Percentiles rank a stretch among this genome's conserved stretches.
These are phyloP conservation scores for Pyrenophora tritici-repentis DNA, from an alignment of 2,329 filamentous ascomycete genomes.

Conservation along the genomic window DNA sequence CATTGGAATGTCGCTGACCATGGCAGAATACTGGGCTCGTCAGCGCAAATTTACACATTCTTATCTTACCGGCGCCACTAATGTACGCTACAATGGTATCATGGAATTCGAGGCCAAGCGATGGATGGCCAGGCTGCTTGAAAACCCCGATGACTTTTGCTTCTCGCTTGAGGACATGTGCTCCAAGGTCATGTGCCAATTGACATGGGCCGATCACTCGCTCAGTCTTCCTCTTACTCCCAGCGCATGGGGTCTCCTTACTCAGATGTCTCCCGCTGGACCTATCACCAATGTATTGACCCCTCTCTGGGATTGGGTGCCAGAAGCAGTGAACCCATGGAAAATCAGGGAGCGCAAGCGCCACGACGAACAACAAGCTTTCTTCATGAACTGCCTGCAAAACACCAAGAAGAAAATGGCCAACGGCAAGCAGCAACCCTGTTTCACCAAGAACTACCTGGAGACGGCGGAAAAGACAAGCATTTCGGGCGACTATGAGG, in stretches of 20 bases:
- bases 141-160: constrained; percentile 57
- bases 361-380: constrained; percentile 59
- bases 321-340: constrained; percentile 58
- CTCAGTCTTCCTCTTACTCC: constrained; percentile 56
- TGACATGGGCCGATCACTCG: constrained; percentile 60
- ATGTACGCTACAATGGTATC: constrained; percentile 52
- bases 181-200: constrained; percentile 61
- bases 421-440: constrained; percentile 39
- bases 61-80: constrained; percentile 55
- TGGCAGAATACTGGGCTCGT: constrained; percentile 58
- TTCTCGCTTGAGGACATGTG: constrained; percentile 61
- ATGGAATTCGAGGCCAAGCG: constrained; percentile 62
- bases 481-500: constrained; percentile 46
- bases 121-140: constrained; percentile 56
- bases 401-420: constrained; percentile 43
- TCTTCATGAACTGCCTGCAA: constrained; percentile 57
- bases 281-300: constrained; percentile 63
- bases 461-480: constrained; percentile 49
- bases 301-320: constrained; percentile 58
- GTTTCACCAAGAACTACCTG: constrained; percentile 42
- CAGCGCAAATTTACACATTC: constrained; percentile 60
- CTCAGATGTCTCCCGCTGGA: constrained; percentile 63
- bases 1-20: constrained; percentile 13
- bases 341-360: constrained; percentile 58
- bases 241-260: constrained; percentile 61